Conservation (phyloP, 2,329 filamentous ascomycete genomes). For the Periconia sp. region DNA sequence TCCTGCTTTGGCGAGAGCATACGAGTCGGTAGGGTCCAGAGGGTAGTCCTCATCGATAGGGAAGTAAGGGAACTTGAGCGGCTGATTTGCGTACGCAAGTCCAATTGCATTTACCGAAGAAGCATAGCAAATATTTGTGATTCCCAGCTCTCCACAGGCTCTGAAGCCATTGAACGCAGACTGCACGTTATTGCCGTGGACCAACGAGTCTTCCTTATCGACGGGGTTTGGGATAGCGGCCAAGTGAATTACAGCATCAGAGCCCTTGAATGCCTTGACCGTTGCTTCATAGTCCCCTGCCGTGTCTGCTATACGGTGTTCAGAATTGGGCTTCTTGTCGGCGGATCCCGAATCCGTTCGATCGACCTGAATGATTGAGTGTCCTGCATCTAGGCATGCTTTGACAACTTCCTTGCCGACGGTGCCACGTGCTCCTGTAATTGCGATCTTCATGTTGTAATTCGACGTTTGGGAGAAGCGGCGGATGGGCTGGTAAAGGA, state of each 20-base stretch:
- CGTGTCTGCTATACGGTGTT: no score
- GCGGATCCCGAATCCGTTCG: no score
- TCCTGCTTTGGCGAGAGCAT: constrained; percentile 42
- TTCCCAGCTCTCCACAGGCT: constrained; percentile 39
- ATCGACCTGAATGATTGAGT: constrained; percentile 26
- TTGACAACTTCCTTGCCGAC: constrained; percentile 20
- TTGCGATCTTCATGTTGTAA: constrained; percentile 15
- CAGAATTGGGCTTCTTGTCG: no score
- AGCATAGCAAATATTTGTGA: constrained; percentile 41
- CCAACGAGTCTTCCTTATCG: constrained; percentile 31
- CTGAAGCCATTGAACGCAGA: constrained; percentile 45
- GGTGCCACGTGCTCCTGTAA: constrained; percentile 15
- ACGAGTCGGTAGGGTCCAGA: constrained; percentile 37
- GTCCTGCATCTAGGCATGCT: constrained; percentile 33
- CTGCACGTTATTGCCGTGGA: constrained; percentile 44
- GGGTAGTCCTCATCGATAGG: constrained; percentile 42
- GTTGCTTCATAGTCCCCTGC: no score
- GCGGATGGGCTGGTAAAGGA: background rate
- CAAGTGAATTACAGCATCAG: no score
- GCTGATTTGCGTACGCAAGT: constrained; percentile 41
- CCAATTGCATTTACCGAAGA: constrained; percentile 44
- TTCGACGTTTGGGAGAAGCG: constrained; percentile 1
- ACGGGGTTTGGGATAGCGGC: constrained; percentile 43
- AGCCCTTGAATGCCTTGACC: no score
- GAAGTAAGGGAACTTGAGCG: constrained; percentile 41